Evolutionary conservation across 2,329 filamentous ascomycete genomes (phyloP).

Genomic region (Hypoxylon sp.): DNA sequence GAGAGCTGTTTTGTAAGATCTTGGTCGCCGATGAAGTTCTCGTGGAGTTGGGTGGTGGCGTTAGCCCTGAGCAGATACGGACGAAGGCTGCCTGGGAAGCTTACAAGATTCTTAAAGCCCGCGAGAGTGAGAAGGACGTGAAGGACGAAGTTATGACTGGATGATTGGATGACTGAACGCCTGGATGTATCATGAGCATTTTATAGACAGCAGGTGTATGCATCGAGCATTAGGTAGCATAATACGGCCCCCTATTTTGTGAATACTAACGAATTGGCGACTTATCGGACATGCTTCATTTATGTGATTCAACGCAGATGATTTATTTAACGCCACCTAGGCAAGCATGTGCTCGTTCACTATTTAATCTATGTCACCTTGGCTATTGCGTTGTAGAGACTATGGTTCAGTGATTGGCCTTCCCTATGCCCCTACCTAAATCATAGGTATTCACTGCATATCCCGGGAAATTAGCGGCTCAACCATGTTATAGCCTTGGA

Average conservation of each 20-base stretch:
- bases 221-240: conserved; percentile 2
- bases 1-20: conserved; percentile 62
- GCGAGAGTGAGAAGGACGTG: neutral
- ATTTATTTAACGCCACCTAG: neutral
- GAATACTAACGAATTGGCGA: neutral
- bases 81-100: conserved; percentile 70
- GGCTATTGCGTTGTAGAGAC: neutral
- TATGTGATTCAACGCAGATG: neutral
- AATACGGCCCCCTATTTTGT: neutral
- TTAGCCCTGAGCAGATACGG: conserved; percentile 67
- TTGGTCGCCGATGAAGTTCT: conserved; percentile 64
- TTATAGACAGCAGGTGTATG: neutral
- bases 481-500: too few relatives aligned
- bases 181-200: conserved; percentile 21
- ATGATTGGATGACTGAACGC: conserved; percentile 15
- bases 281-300: neutral
- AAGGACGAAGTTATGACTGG: neutral
- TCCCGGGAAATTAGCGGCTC: neutral
- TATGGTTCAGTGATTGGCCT: neutral
- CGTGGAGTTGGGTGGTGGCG: conserved; percentile 62
- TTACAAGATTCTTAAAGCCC: conserved; percentile 42
- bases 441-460: neutral
- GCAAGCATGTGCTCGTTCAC: neutral
- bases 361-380: too few relatives aligned
- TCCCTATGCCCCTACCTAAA: neutral